These are phyloP conservation scores for Neonectria neomacrospora DNA, from an alignment of 2,329 filamentous ascomycete genomes.

Conservation along the genomic window DNA sequence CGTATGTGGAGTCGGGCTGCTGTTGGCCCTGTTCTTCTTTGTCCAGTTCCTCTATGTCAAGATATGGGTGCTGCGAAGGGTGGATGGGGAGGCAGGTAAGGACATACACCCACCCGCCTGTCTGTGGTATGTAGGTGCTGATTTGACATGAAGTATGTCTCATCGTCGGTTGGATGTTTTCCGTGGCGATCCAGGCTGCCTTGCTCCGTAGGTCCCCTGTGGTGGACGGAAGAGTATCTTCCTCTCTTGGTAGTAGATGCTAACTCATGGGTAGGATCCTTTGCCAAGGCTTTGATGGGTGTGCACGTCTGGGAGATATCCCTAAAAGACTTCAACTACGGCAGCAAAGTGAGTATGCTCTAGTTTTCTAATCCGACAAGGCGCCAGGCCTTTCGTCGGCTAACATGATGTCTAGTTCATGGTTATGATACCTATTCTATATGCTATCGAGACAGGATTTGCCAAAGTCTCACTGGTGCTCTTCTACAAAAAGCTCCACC, in stretches of 20 bases:
- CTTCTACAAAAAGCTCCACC: conserved; percentile 53
- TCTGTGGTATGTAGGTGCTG: not conserved
- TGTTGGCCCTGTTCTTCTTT: conserved; percentile 38
- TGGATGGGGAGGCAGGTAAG: conserved; percentile 37
- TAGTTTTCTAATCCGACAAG: conserved; percentile 19
- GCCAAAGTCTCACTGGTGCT: conserved; percentile 53
- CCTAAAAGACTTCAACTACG: conserved; percentile 30
- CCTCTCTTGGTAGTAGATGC: too few relatives aligned
- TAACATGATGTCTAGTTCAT: conserved; percentile 43
- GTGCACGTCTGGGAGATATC: conserved; percentile 49
- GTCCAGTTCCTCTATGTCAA: conserved; percentile 43
- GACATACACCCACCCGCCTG: not conserved
- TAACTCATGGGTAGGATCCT: conserved; percentile 25
- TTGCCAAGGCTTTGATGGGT: conserved; percentile 35
- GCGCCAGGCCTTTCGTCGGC: conserved; percentile 25
- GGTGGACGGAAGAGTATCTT: not conserved
- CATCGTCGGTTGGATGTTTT: conserved; percentile 36
- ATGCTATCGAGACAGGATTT: conserved; percentile 44
- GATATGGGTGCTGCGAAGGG: conserved; percentile 34
- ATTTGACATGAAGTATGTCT: conserved; percentile 28
- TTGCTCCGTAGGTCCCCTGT: conserved; percentile 31
- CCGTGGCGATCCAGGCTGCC: conserved; percentile 32
- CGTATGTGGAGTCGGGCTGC: conserved; percentile 33
- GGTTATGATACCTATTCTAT: conserved; percentile 37
- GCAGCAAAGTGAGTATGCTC: conserved; percentile 19